Evolutionary conservation across 2,329 filamentous ascomycete species (phyloP), one percentile per base, ranked within the genome.

Genomic region (Aspergillus fructus): DNA sequence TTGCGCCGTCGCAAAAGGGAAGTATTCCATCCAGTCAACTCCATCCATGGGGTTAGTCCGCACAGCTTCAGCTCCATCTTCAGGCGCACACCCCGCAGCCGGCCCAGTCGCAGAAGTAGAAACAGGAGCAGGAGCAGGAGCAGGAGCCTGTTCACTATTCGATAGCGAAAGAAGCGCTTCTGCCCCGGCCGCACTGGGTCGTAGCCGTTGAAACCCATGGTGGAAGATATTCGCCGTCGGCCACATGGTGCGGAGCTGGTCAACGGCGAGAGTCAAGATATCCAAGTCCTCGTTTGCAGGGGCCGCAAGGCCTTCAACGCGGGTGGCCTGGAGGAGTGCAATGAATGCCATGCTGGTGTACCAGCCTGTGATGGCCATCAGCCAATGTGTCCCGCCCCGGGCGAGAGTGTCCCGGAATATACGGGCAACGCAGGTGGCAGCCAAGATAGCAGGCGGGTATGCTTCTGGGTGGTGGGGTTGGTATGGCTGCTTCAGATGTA

Each of bases 351-450:
- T 76, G 0, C 72, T 72, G n/a, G 68, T 67, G 47, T 79, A 77
- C 77, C 77, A 79, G 39, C 75, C 76, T 0, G 74, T 74, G 8
- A 79, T 78, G 1, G 74, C 74, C 69, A 76, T 76, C 1, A 79
- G 68, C 43, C 77, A 79, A 1, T 75, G 63, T 0, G 71, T 69
- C 30, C 74, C 69, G 0, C 77, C 76, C 0, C 77, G 69, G 1
- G 70, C 68, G 0, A 79, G 57, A 3, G 75, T 70, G 37, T 79
- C 76, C 33, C 72, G 60, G 7, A 79, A 64, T 30, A 77, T 75
- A 5, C 74, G 67, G 3, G 71, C 69, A 17, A 74, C 69, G 59
- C 73, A 77, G 3, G 73, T 75, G 4, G 75, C 75, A 1, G 75
- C 73, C 2, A 77, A 58, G 5, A 75, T 71, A 17, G 74, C 75